Conservation (phyloP, 1,284 basidiomycete species). For the Heterobasidion parviporum region DNA sequence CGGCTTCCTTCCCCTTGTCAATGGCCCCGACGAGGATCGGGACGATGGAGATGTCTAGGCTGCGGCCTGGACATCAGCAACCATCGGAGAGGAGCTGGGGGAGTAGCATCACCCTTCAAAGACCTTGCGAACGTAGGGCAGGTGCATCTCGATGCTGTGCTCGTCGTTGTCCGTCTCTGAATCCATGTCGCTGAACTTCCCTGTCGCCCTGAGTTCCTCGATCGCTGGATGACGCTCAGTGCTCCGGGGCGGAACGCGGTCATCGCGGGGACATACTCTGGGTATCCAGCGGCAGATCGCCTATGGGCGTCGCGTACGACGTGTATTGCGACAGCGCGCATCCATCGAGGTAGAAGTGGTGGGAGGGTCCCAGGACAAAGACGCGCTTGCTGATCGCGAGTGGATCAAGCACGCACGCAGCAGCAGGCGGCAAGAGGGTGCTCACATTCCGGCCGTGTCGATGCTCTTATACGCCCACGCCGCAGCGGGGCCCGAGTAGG, state of each 20-base stretch:
- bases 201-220: conserved; percentile 56
- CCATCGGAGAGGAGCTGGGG: not conserved
- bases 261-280: conserved; percentile 41
- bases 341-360: conserved; percentile 83
- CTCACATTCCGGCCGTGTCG: conserved; percentile 74
- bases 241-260: not conserved
- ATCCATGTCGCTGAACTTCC: conserved; percentile 68
- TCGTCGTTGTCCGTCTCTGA: conserved; percentile 81
- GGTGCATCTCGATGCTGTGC: conserved; percentile 97
- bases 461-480: conserved; percentile 95
- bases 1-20: conserved; percentile 45
- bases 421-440: conserved; percentile 2
- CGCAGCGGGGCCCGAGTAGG: conserved; percentile 89
- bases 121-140: conserved; percentile 86
- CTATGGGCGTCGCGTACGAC: conserved; percentile 82
- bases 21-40: conserved; percentile 91
- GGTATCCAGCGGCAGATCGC: conserved; percentile 71
- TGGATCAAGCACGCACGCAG: conserved; percentile 9
- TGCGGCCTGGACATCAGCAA: conserved; percentile 19
- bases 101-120: conserved; percentile 57
- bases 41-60: conserved; percentile 72
- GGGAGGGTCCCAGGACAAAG: conserved; percentile 93
- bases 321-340: conserved; percentile 80
- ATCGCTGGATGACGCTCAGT: conserved; percentile 42
- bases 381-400: conserved; percentile 65